A percentile compares a stretch with the other conserved stretches of the same genome.
phyloP scores from a whole-genome alignment of 2,329 filamentous ascomycete species.

The Westerdykella ornata region DNA sequence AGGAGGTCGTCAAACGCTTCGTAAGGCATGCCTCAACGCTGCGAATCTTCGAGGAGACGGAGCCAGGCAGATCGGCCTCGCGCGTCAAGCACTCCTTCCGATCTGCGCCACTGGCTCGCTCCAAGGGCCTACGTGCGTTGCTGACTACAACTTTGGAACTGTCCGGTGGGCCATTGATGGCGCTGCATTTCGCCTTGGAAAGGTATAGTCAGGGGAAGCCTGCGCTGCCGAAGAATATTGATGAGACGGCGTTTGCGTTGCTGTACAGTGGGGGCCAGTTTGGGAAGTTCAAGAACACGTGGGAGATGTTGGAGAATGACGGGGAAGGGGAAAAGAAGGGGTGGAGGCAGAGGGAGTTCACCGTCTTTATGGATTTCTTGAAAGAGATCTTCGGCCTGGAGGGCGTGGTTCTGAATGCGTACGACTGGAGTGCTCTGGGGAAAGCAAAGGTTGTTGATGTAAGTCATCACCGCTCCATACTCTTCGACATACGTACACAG shows the following conservation, averaged over 20 bases:
- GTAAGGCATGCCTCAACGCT: conserved; percentile 32
- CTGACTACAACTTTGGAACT: conserved; percentile 23
- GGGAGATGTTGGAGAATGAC: conserved; percentile 30
- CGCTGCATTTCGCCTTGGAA: conserved; percentile 24
- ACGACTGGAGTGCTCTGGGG: conserved; percentile 24
- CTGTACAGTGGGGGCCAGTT: conserved; percentile 20
- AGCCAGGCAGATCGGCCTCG: conserved; percentile 8
- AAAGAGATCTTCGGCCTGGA: conserved; percentile 29
- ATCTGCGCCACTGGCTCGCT: conserved; percentile 24
- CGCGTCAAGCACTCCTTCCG: conserved; percentile 24
- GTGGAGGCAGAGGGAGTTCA: conserved; percentile 26
- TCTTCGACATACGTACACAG: neutral
- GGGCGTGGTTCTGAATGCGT: conserved; percentile 17
- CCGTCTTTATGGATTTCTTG: conserved; percentile 30
- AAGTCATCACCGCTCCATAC: conserved; percentile 6
- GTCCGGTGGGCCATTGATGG: conserved; percentile 22
- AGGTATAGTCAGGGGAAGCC: conserved; percentile 21
- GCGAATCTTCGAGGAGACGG: conserved; percentile 30
- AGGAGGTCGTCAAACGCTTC: conserved; percentile 26
- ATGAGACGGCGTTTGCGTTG: conserved; percentile 25
- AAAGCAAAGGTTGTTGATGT: conserved; percentile 24
- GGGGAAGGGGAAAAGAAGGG: conserved; percentile 25
- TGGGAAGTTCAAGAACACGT: conserved; percentile 18
- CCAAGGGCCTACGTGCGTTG: conserved; percentile 19
- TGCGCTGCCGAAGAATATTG: conserved; percentile 16